These are phyloP conservation scores for Solanum hybrid DNA, from an alignment of 305 asterid genomes.

Conservation along the genomic window DNA sequence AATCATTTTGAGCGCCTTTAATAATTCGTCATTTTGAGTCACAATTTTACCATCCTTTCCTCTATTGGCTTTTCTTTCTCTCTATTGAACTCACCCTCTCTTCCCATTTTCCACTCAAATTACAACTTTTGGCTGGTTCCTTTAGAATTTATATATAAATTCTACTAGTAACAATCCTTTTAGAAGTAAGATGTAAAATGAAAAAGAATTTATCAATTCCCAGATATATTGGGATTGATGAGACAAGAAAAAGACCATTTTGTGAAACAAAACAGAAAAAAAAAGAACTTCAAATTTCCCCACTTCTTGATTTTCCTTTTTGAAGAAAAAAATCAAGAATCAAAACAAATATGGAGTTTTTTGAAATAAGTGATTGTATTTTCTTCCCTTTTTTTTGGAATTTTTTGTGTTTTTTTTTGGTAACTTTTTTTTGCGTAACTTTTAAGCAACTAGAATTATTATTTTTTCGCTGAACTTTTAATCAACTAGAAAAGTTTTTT, in stretches of 20 bases:
- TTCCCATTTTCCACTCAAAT: background rate
- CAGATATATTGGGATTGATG: background rate
- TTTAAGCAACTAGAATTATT: no score
- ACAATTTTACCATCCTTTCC: background rate
- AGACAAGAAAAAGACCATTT: background rate
- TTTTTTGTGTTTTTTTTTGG: no score
- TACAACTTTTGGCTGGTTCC: background rate
- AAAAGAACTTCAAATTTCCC: no score
- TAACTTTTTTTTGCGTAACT: background rate
- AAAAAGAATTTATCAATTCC: background rate
- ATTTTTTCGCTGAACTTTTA: background rate
- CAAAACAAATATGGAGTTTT: background rate
- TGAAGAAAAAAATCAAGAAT: background rate
- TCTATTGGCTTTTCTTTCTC: background rate
- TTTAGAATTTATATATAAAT: background rate
- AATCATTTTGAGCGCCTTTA: no score
- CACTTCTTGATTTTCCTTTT: no score
- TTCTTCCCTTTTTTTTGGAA: background rate
- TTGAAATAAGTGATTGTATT: background rate
- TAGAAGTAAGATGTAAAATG: background rate
- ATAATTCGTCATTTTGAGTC: background rate
- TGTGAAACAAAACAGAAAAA: no score
- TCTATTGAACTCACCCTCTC: background rate
- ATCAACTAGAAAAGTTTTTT: background rate
- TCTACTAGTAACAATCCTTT: background rate